phyloP scores from a whole-genome alignment of 805 yeast species.

The Pichia nanzhaoensis region DNA sequence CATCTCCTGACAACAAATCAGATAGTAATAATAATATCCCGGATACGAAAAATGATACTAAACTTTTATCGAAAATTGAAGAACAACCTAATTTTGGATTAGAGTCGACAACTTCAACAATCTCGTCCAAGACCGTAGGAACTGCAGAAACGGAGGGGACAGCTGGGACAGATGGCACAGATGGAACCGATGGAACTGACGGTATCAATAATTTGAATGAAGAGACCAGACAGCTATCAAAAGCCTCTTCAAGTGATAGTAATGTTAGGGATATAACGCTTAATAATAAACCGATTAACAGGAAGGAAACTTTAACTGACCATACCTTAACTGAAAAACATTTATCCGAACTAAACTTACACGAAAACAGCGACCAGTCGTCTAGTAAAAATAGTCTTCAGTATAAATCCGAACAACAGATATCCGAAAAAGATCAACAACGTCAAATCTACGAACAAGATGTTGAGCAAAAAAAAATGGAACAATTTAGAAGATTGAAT shows the following conservation, averaged over 20 bases:
- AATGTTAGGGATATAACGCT: not conserved
- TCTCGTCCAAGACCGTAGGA: not conserved
- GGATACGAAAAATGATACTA: not conserved
- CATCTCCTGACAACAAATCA: not conserved
- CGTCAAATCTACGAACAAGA: slow-evolving; percentile 4
- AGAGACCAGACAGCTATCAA: slow-evolving; percentile 3
- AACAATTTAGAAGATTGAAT: slow-evolving; percentile 5
- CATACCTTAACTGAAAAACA: not conserved
- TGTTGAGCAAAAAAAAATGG: slow-evolving; percentile 9
- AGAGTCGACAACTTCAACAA: not conserved
- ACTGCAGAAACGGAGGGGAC: not conserved
- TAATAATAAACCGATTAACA: not conserved
- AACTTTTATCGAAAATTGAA: not conserved
- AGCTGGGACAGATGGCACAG: not conserved
- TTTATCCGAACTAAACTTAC: not conserved
- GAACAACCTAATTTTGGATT: not conserved
- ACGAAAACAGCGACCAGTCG: not conserved
- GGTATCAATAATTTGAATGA: not conserved
- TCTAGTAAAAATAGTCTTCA: not conserved
- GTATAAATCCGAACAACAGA: not conserved
- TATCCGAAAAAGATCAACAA: not conserved
- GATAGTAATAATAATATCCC: not conserved
- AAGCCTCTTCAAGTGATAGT: not conserved
- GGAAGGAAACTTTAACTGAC: slow-evolving; percentile 1
- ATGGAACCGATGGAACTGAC: not conserved